Evolutionary conservation across 2,329 filamentous ascomycete genomes (phyloP).

Genomic region (Basipetospora chlamydospora): DNA sequence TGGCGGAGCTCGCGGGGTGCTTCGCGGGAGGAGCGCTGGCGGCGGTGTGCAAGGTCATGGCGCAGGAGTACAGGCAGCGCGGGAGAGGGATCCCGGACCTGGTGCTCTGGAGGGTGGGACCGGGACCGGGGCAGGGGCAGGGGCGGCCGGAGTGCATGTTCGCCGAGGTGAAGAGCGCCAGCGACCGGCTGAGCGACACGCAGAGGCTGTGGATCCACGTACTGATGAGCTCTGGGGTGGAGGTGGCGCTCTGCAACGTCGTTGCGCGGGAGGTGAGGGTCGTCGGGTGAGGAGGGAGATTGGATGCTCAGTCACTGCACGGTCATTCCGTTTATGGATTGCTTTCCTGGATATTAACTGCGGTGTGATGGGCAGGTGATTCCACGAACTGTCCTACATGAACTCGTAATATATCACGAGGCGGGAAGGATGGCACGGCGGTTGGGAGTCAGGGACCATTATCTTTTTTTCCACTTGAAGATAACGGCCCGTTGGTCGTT

Average conservation of each 20-base stretch:
- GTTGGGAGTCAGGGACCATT: no score
- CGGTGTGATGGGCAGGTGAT: no score
- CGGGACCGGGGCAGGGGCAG: constrained; percentile 13
- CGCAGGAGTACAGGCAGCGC: constrained; percentile 80
- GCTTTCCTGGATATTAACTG: no score
- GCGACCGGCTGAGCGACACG: constrained; percentile 89
- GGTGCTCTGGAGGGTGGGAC: constrained; percentile 58
- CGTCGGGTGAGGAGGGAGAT: constrained; percentile 16
- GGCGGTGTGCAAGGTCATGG: constrained; percentile 81
- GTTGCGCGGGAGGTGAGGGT: constrained; percentile 36
- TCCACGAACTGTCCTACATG: no score
- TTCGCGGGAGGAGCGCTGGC: constrained; percentile 72
- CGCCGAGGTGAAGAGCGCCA: constrained; percentile 66
- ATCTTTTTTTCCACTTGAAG: no score
- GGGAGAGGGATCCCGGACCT: constrained; percentile 85
- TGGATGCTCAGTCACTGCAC: no score
- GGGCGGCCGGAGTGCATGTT: constrained; percentile 52
- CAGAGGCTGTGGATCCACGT: constrained; percentile 97
- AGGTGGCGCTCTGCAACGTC: constrained; percentile 66
- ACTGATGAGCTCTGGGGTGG: constrained; percentile 67
- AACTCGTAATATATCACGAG: no score
- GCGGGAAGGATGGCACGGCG: no score
- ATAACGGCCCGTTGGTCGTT: no score
- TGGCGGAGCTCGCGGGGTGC: constrained; percentile 63
- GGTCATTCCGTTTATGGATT: no score